These are phyloP conservation scores for Lichtheimia ramosa DNA, from an alignment of 371 early-diverging fungal genomes.

Conservation along the genomic window DNA sequence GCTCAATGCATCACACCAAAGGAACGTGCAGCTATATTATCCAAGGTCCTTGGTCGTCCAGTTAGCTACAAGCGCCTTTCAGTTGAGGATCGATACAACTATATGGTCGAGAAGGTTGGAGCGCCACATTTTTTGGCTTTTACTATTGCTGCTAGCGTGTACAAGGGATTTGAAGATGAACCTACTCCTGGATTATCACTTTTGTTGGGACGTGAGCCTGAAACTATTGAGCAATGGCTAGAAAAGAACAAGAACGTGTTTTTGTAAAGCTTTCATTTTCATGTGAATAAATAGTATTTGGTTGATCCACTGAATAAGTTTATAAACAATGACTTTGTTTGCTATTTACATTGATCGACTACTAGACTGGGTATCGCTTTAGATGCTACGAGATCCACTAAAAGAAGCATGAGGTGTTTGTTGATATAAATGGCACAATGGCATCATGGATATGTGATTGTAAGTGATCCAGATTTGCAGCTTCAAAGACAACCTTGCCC, in stretches of 20 bases:
- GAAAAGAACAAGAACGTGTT: slow-evolving; percentile 6
- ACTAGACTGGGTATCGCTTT: slow-evolving; percentile 42
- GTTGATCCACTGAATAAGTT: too few species aligned
- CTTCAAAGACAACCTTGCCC: slow-evolving; percentile 32
- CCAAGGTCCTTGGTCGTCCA: slow-evolving; percentile 5
- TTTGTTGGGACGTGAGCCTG: slow-evolving; percentile 15
- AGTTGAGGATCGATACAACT: slow-evolving; percentile 5
- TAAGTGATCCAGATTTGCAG: slow-evolving; percentile 34
- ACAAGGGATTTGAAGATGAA: background rate
- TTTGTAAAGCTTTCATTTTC: too few species aligned
- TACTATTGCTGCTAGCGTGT: background rate
- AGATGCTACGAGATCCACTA: slow-evolving; percentile 40
- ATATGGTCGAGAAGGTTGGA: background rate
- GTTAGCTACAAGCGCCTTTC: slow-evolving; percentile 7
- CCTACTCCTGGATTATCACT: slow-evolving; percentile 1
- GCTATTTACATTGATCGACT: slow-evolving; percentile 3
- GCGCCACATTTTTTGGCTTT: slow-evolving; percentile 4
- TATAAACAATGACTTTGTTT: too few species aligned
- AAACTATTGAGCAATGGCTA: slow-evolving; percentile 17
- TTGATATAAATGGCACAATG: slow-evolving; percentile 45
- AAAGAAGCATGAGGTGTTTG: slow-evolving; percentile 41
- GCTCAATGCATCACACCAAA: slow-evolving; percentile 1
- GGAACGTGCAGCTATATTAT: slow-evolving; percentile 12
- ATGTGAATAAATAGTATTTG: too few species aligned
- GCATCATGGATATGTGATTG: slow-evolving; percentile 41